Evolutionary conservation across 495 filamentous ascomycete genomes (phyloP), one percentile per base, ranked within the genome.

Genomic region (Aspergillus bridgeri): DNA sequence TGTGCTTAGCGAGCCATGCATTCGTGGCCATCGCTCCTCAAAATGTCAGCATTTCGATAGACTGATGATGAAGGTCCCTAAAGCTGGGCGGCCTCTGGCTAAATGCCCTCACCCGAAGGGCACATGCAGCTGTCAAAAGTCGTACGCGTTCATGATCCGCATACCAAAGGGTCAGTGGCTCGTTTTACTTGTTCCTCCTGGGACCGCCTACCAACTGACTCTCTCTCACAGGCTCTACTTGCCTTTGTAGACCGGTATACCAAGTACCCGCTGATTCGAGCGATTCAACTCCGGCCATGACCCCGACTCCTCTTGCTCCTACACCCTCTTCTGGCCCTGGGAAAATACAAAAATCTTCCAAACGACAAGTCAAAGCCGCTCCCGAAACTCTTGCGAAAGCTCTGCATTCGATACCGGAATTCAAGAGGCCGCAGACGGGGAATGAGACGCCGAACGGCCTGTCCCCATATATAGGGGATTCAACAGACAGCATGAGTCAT

Each of bases 21-120:
- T 93, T 61, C 87, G 89, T 53, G 90, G 90, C 51, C 90, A 95
- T 71, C 86, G 90, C 62, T 92, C 90, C 21, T 89, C 89, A 60
- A 89, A 87, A 80, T 95, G 90, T 65, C 84, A 81, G 29, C 90
- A 95, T 74, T 84, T 79, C 52, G 82, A 86, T 56, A 82, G 90
- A 60, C 70, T 90, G 19, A 86, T 95, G 83, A 73, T 91, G 56
- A 86, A 86, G 48, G 89, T 93, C 9, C 85, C 87, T 51, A 92
- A 91, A 65, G 89, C 90, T 2, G 90, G 90, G 8, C 81, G 90
- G 48, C 90, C 90, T 18, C 73, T 92, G 19, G 86, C 86, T 52
- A 84, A 83, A 54, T 95, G 90, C 63, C 87, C 88, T 48, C 90
- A 92, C 69, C 82, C 84, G 3, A 81, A 81, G 51, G 82, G 82